A percentile compares a stretch with the other conserved stretches of the same genome.
phyloP scores from a whole-genome alignment of 108 stramenopile genomes.

The Hondaea fermentalgiana region DNA sequence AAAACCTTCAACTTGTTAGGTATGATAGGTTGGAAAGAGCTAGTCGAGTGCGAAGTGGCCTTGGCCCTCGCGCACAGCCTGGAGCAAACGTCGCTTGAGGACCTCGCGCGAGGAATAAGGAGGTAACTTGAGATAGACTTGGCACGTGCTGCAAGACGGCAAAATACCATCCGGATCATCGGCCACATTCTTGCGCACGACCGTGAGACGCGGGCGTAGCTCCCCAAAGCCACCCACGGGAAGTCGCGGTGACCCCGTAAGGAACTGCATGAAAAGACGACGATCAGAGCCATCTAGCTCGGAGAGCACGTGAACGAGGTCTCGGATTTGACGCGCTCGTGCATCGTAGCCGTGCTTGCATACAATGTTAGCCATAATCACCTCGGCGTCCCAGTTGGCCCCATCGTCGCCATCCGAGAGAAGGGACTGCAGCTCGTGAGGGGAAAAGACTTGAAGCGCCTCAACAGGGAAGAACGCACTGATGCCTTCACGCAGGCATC shows the following conservation, averaged over 20 bases:
- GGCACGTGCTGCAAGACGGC: constrained; percentile 12
- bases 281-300: neutral
- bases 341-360: constrained; percentile 1
- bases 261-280: constrained; percentile 6
- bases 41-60: constrained; percentile 14
- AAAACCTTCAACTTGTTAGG: no score
- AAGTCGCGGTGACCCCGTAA: constrained; percentile 13
- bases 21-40: no score
- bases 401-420: neutral
- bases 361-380: neutral
- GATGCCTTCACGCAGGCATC: neutral
- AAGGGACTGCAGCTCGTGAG: neutral
- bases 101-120: neutral
- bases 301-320: neutral
- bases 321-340: neutral
- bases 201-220: neutral
- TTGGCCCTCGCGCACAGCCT: constrained; percentile 5
- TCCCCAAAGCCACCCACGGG: constrained; percentile 5
- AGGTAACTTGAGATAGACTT: constrained; percentile 8
- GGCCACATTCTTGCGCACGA: neutral
- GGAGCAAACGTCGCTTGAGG: neutral
- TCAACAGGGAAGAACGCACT: neutral
- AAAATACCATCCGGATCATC: neutral
- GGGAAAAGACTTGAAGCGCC: neutral
- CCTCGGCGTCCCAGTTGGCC: neutral